A percentile compares a stretch with the other conserved stretches of the same genome.
Conservation (phyloP, 1,139 yeast genomes). For the Magnusiomyces sp. region DNA sequence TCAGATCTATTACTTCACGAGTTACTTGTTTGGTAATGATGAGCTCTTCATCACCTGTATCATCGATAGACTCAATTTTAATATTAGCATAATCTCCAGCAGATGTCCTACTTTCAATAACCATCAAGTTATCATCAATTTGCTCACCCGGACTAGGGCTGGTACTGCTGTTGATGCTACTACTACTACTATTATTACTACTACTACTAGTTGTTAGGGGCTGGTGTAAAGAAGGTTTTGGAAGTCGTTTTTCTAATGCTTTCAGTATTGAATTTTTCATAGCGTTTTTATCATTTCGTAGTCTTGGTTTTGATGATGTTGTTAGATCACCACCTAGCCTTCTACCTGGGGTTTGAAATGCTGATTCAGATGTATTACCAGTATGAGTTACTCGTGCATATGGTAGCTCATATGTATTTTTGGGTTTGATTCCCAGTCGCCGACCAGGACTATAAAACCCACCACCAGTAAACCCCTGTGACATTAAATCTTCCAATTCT, state of each 20-base stretch:
- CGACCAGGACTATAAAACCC: constrained; percentile 46
- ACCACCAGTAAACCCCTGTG: constrained; percentile 36
- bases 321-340: background rate
- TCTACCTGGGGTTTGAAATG: background rate
- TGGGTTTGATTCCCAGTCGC: constrained; percentile 38
- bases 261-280: background rate
- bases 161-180: background rate
- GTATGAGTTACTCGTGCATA: too few species aligned
- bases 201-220: too few species aligned
- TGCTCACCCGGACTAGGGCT: background rate
- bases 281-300: background rate
- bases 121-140: background rate
- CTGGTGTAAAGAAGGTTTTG: background rate
- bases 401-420: background rate
- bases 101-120: background rate
- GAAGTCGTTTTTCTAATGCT: constrained; percentile 1
- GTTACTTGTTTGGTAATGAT: constrained; percentile 16
- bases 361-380: background rate
- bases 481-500: constrained; percentile 49
- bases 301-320: background rate
- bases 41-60: background rate
- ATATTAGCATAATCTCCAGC: constrained; percentile 1
- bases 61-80: constrained; percentile 1
- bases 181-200: background rate
- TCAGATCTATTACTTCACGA: constrained; percentile 34